Evolutionary conservation across 495 filamentous ascomycete species (phyloP), one percentile per base, ranked within the genome.

Genomic region (Penicillium nucicola): DNA sequence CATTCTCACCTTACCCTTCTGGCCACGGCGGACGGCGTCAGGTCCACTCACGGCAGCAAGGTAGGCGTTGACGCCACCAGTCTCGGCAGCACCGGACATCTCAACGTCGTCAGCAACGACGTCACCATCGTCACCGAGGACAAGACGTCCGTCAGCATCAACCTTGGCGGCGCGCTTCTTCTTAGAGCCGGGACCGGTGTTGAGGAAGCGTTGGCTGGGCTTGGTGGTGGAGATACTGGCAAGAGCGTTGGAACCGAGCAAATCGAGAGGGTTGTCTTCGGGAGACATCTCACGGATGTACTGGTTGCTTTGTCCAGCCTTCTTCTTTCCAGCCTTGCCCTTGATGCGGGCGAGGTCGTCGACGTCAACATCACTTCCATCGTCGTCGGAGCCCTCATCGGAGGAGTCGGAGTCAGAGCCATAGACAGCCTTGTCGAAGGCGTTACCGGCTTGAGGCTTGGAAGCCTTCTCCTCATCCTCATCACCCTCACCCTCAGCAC

Each of bases 351-450:
- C 56, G 55, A 55, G 42, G 43, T 72, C 69, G 8, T 70, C 60
- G 42, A 74, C 70, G 43, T 77, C 74, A 57, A 77, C 79, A 15
- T 79, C 85, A 42, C 77, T 75, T 41, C 77, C 80, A 31, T 71
- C 77, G 51, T 79, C 76, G 49, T 86, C 86, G 23, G 82, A 85
- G 56, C 78, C 79, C 20, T 81, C 79, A 12, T 76, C 78, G 1
- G 84, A 84, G 30, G 72, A 85, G 6, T 70, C 79, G 3, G 87
- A 89, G 40, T 87, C 89, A 44, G 87, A 92, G 62, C 91, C 92
- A 60, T 97, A 96, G 18, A 98, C 79, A 5, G 92, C 89, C 70
- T 95, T 87, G 68, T 98, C 93, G 65, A 92, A 97, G 64, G 95
- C 93, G 71, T 85, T 92, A 70, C 88, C 87, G 68, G 92, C 92